Percentiles rank a stretch among this genome's conserved stretches.
These are phyloP conservation scores for Diplotaxis tenuifolia DNA, from an alignment of 345 rosid species.

Conservation along the genomic window DNA sequence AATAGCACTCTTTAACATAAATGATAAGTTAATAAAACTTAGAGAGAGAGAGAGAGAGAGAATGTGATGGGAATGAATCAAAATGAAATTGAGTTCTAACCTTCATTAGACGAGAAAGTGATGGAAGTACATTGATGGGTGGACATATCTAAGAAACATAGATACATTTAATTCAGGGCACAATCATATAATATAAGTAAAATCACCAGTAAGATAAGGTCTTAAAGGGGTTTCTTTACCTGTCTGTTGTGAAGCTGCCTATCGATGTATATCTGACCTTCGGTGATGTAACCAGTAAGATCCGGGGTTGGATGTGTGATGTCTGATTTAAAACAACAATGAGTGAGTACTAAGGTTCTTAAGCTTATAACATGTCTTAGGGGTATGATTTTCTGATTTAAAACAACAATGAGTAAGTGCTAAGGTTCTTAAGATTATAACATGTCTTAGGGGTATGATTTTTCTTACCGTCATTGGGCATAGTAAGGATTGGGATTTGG, in stretches of 20 bases:
- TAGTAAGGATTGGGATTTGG: slow-evolving; percentile 94
- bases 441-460: neutral
- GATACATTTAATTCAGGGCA: neutral
- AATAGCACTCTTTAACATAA: slow-evolving; percentile 76
- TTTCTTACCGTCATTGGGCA: slow-evolving; percentile 89
- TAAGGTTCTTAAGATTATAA: neutral
- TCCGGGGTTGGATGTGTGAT: slow-evolving; percentile 99
- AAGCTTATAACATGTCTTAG: neutral
- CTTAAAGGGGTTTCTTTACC: neutral
- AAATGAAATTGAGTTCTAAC: slow-evolving; percentile 36
- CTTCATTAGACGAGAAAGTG: slow-evolving; percentile 97
- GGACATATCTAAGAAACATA: slow-evolving; percentile 67
- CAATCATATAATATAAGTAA: neutral
- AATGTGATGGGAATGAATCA: neutral
- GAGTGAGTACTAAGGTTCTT: neutral
- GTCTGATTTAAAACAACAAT: slow-evolving; percentile 43
- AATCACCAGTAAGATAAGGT: neutral
- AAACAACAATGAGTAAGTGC: neutral
- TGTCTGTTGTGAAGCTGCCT: slow-evolving; percentile 44
- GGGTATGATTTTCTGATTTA: slow-evolving; percentile 26
- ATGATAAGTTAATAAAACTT: neutral
- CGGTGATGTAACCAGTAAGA: slow-evolving; percentile 98
- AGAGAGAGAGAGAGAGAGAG: neutral
- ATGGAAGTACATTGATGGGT: slow-evolving; percentile 95
- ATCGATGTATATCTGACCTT: slow-evolving; percentile 44